Evolutionary conservation across 2,329 filamentous ascomycete species (phyloP).

Genomic region (Cytospora piceicola): DNA sequence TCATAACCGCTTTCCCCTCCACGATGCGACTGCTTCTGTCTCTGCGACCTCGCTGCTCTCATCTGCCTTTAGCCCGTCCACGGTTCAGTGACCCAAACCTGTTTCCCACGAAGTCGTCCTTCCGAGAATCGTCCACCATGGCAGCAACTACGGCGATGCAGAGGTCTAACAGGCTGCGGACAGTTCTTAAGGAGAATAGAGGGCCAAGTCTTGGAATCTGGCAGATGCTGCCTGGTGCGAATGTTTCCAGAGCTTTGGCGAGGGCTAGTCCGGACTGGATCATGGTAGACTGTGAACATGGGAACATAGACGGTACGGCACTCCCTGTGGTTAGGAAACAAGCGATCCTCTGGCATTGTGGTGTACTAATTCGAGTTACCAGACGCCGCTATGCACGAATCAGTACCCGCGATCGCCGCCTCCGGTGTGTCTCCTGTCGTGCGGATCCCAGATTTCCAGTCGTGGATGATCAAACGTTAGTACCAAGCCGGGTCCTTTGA

Average conservation of each 20-base stretch:
- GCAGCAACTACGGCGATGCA: conserved; percentile 43
- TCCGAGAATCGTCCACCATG: conserved; percentile 17
- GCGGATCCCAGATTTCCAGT: conserved; percentile 60
- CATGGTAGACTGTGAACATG: conserved; percentile 63
- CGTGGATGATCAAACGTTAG: conserved; percentile 61
- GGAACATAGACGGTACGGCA: conserved; percentile 54
- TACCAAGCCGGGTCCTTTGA: background rate
- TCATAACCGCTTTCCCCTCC: background rate
- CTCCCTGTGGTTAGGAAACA: background rate
- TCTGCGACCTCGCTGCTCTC: background rate
- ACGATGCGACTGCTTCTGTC: background rate
- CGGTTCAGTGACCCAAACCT: background rate
- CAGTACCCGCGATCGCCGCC: conserved; percentile 59
- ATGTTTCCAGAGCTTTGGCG: conserved; percentile 63
- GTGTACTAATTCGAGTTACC: background rate
- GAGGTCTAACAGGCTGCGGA: conserved; percentile 52
- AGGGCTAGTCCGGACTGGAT: conserved; percentile 69
- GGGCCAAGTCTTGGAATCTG: conserved; percentile 60
- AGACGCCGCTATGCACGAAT: conserved; percentile 62
- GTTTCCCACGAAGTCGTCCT: background rate
- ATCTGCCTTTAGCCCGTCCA: background rate
- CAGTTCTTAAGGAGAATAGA: conserved; percentile 51
- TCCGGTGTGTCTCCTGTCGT: conserved; percentile 60
- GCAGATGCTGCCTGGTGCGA: conserved; percentile 65
- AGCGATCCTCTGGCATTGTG: background rate